Evolutionary conservation across 1,139 yeast genomes (phyloP).

Genomic region (Scheffersomyces illinoinensis): DNA sequence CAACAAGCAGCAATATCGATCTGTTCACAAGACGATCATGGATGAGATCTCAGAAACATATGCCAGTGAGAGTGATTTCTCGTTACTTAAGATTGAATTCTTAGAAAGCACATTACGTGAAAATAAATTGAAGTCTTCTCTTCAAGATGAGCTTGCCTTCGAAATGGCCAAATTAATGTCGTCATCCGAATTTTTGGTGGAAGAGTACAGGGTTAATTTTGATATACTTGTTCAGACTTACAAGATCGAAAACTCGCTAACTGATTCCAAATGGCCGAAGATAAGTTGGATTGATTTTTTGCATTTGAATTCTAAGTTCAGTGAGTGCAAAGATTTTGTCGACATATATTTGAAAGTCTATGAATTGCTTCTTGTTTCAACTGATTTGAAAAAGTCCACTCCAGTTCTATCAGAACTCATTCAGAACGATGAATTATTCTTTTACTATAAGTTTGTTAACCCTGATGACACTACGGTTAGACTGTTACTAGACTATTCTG

Average conservation of each 20-base stretch:
- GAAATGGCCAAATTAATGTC: constrained; percentile 12
- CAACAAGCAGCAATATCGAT: constrained; percentile 23
- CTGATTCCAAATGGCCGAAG: constrained; percentile 37
- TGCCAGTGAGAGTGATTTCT: constrained; percentile 23
- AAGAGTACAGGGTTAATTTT: constrained; percentile 24
- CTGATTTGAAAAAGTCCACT: neutral
- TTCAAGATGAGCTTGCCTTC: constrained; percentile 13
- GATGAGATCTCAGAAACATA: constrained; percentile 25
- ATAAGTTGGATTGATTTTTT: constrained; percentile 40
- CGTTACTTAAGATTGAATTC: constrained; percentile 35
- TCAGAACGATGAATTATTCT: neutral
- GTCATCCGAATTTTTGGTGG: constrained; percentile 12
- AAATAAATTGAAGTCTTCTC: constrained; percentile 4
- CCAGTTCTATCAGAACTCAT: neutral
- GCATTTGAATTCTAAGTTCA: constrained; percentile 21
- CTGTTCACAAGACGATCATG: constrained; percentile 33
- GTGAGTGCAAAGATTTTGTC: constrained; percentile 31
- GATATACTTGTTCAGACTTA: constrained; percentile 28
- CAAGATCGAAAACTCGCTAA: constrained; percentile 29
- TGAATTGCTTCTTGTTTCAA: constrained; percentile 24
- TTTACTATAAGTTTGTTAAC: neutral
- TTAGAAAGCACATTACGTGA: constrained; percentile 33
- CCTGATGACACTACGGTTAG: neutral
- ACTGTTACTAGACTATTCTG: constrained; percentile 9
- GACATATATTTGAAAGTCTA: constrained; percentile 33